These are phyloP conservation scores for Nakaseomyces sp. DNA, from an alignment of 1,139 yeast species.

Conservation along the genomic window DNA sequence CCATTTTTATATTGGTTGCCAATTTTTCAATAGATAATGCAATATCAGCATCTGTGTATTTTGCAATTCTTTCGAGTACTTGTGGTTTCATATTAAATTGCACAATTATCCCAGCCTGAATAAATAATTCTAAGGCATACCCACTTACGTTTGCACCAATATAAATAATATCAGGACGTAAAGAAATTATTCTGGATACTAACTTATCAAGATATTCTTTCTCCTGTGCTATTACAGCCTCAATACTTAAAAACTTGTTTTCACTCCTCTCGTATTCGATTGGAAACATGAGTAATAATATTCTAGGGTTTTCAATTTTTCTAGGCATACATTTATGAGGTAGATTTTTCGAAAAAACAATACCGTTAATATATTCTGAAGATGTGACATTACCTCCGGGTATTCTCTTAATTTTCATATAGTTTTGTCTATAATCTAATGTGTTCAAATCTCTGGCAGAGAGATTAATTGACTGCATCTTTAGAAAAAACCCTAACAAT, in stretches of 20 bases:
- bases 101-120: constrained; percentile 69
- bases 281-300: constrained; percentile 80
- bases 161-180: constrained; percentile 72
- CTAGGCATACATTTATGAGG: constrained; percentile 79
- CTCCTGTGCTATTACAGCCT: constrained; percentile 83
- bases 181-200: constrained; percentile 66
- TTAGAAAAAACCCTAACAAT: constrained; percentile 39
- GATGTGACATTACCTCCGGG: constrained; percentile 63
- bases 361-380: constrained; percentile 62
- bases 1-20: constrained; percentile 53
- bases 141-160: constrained; percentile 83
- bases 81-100: constrained; percentile 74
- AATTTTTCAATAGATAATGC: constrained; percentile 57
- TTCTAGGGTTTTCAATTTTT: constrained; percentile 54
- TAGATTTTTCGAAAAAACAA: constrained; percentile 74
- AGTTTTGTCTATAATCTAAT: constrained; percentile 69
- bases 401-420: constrained; percentile 76
- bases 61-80: constrained; percentile 69
- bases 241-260: constrained; percentile 63
- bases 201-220: constrained; percentile 73
- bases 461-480: constrained; percentile 43
- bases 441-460: constrained; percentile 59
- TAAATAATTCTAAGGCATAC: constrained; percentile 61
- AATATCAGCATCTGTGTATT: constrained; percentile 78
- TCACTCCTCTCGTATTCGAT: constrained; percentile 74